phyloP scores from a whole-genome alignment of 345 rosid species.

The Nephelium lappaceum region DNA sequence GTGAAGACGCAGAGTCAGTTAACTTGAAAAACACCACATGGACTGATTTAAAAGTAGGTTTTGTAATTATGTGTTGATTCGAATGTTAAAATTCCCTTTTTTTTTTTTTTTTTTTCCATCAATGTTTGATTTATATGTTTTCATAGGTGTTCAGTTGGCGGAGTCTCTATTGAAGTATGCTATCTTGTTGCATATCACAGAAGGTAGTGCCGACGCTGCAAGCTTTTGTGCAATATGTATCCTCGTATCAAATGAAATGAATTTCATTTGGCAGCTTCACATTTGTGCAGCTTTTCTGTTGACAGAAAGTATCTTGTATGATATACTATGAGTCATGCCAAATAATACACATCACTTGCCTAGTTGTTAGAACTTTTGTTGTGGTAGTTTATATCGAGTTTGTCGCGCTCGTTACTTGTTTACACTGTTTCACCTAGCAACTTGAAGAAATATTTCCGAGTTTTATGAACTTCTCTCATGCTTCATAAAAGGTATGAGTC shows the following conservation, averaged over 20 bases:
- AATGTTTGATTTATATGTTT: too few species aligned
- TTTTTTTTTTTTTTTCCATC: too few species aligned
- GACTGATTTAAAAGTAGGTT: too few species aligned
- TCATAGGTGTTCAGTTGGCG: too few species aligned
- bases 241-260: slow-evolving; percentile 39
- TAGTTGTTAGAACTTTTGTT: background rate
- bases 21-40: too few species aligned
- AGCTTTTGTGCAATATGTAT: slow-evolving; percentile 87
- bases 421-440: background rate
- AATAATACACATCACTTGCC: background rate
- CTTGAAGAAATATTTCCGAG: background rate
- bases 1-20: too few species aligned
- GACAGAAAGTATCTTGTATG: background rate
- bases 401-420: background rate
- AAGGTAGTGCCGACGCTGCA: slow-evolving; percentile 60
- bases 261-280: background rate
- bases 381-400: background rate
- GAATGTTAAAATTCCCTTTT: too few species aligned
- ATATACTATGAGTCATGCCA: background rate
- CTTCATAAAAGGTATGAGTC: background rate
- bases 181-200: slow-evolving; percentile 62
- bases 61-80: too few species aligned
- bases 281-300: background rate
- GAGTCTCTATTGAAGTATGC: too few species aligned
- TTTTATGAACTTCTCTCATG: background rate